Percentiles rank a stretch among this genome's conserved stretches.
phyloP scores from a whole-genome alignment of 2,329 filamentous ascomycete species.

The Cladosporium sp. region DNA sequence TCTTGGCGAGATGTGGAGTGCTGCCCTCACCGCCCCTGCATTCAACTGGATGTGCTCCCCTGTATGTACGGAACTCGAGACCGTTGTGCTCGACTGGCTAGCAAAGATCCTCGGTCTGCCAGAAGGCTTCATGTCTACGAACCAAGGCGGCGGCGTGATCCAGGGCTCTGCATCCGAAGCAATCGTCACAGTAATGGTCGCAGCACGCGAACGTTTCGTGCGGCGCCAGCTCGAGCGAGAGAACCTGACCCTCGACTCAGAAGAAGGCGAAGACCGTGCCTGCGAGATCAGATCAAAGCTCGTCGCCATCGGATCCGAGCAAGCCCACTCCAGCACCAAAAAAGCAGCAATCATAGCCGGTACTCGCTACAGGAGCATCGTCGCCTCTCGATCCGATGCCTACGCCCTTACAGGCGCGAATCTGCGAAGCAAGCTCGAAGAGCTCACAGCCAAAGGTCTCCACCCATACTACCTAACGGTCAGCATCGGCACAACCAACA shows the following conservation, averaged over 20 bases:
- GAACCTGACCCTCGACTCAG: constrained; percentile 35
- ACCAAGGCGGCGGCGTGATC: constrained; percentile 84
- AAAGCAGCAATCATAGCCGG: constrained; percentile 86
- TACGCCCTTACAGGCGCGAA: constrained; percentile 66
- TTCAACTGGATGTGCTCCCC: constrained; percentile 98
- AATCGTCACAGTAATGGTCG: constrained; percentile 79
- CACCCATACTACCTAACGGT: constrained; percentile 83
- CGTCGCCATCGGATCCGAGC: constrained; percentile 74
- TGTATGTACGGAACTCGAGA: constrained; percentile 89
- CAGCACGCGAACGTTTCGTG: constrained; percentile 76
- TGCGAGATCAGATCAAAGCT: constrained; percentile 65
- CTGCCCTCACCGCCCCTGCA: constrained; percentile 80
- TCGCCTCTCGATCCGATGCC: constrained; percentile 57
- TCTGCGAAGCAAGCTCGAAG: constrained; percentile 59
- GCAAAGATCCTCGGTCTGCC: constrained; percentile 72
- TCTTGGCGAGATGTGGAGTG: constrained; percentile 86
- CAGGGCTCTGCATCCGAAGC: constrained; percentile 88
- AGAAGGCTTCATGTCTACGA: constrained; percentile 66
- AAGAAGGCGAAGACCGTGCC: constrained; percentile 65
- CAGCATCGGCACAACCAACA: constrained; percentile 81
- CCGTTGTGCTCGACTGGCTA: constrained; percentile 88
- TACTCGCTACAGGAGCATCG: constrained; percentile 70
- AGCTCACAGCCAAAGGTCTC: constrained; percentile 64
- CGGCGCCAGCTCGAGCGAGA: constrained; percentile 53
- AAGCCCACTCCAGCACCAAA: constrained; percentile 77